Conservation (phyloP, 2,329 filamentous ascomycete genomes). For the Daldinia sp. region DNA sequence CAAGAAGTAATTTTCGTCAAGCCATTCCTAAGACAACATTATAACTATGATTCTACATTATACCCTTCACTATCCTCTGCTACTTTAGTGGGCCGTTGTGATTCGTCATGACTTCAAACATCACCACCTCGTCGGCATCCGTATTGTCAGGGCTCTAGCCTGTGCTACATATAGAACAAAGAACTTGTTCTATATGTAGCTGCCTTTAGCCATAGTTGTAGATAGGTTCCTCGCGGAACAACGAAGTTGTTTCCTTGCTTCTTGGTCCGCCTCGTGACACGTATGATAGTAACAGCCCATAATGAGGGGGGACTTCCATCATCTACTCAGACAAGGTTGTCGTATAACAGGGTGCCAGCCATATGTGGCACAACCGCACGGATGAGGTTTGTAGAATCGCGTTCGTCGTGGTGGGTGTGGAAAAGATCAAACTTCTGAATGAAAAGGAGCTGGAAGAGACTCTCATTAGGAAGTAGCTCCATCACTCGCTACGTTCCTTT, state of each 20-base stretch:
- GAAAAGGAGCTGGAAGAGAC: conserved; percentile 51
- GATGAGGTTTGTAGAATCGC: conserved; percentile 50
- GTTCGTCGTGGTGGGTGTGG: conserved; percentile 52
- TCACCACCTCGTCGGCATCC: conserved; percentile 5
- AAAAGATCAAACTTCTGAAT: conserved; percentile 50
- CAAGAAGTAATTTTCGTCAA: not conserved
- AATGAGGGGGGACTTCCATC: conserved; percentile 14
- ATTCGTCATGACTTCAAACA: conserved; percentile 16
- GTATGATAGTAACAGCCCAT: conserved; percentile 26
- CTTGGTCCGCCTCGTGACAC: no score
- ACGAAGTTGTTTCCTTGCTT: no score
- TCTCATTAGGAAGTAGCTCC: conserved; percentile 24
- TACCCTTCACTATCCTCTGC: no score
- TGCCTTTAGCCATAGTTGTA: no score
- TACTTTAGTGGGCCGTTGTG: no score
- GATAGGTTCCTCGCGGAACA: no score
- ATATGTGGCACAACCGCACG: conserved; percentile 58
- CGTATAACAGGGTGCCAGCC: conserved; percentile 54
- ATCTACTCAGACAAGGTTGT: conserved; percentile 41
- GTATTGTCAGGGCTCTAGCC: no score
- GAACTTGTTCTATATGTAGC: no score
- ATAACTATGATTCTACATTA: no score
- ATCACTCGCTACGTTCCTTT: not conserved
- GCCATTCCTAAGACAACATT: not conserved
- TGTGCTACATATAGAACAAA: no score